Evolutionary conservation across 192 early-diverging fungal genomes (phyloP).

Genomic region (Jimgerdemannia lactiflua): DNA sequence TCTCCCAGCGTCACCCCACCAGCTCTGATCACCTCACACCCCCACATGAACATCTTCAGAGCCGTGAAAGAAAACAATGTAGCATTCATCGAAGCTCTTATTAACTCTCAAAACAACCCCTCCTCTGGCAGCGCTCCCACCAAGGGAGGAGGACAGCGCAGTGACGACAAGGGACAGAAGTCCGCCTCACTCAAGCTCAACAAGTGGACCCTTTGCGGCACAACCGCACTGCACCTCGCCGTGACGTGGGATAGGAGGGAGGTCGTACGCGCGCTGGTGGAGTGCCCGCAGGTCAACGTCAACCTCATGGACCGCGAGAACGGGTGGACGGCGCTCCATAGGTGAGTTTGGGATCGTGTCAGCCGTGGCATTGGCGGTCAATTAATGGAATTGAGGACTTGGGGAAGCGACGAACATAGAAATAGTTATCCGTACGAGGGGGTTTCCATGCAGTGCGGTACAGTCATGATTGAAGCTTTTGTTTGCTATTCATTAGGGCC

Average conservation of each 20-base stretch:
- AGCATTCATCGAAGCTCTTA: conserved; percentile 23
- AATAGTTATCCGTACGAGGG: not conserved
- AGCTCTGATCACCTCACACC: not conserved
- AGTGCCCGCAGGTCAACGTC: conserved; percentile 45
- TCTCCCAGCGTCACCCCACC: not conserved
- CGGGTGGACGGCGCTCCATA: conserved; percentile 71
- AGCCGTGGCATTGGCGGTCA: too few species aligned
- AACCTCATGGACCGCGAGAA: conserved; percentile 64
- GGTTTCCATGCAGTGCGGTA: not conserved
- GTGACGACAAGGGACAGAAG: conserved; percentile 3
- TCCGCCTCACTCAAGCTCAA: conserved; percentile 34
- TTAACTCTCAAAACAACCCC: conserved; percentile 5
- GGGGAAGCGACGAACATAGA: not conserved
- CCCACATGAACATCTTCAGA: conserved; percentile 18
- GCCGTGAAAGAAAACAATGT: conserved; percentile 32
- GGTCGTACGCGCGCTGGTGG: conserved; percentile 28
- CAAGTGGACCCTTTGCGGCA: conserved; percentile 28
- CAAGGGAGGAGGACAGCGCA: conserved; percentile 16
- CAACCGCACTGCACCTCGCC: conserved; percentile 44
- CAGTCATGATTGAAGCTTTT: not conserved
- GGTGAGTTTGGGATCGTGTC: conserved; percentile 13
- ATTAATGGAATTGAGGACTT: too few species aligned
- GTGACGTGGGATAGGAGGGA: conserved; percentile 31
- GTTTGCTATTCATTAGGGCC: conserved; percentile 21
- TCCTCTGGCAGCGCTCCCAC: conserved; percentile 5